Conservation (phyloP, 192 early-diverging fungal species). For the Haplosporangium gracile region DNA sequence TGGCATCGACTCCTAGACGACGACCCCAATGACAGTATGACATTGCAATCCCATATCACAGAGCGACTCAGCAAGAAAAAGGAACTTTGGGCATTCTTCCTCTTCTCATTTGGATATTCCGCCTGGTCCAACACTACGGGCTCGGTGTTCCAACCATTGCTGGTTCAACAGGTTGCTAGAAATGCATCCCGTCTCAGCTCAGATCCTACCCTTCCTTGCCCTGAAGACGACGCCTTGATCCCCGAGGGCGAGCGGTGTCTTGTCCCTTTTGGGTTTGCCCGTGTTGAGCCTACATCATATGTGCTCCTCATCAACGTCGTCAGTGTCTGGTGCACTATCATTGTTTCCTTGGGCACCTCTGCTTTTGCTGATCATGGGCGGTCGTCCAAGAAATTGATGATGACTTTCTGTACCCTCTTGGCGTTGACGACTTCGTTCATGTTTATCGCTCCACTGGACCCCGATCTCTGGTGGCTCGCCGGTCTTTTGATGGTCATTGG, state of each 20-base stretch:
- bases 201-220: conserved; percentile 15
- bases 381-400: conserved; percentile 28
- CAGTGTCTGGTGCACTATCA: conserved; percentile 51
- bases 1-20: conserved; percentile 3
- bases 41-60: conserved; percentile 20
- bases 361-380: conserved; percentile 59
- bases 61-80: conserved; percentile 35
- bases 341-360: conserved; percentile 47
- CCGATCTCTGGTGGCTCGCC: conserved; percentile 44
- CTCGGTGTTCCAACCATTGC: conserved; percentile 35
- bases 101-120: conserved; percentile 38
- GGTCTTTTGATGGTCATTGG: conserved; percentile 47
- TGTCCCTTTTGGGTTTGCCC: conserved; percentile 28
- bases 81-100: conserved; percentile 44
- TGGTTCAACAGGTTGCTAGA: conserved; percentile 31
- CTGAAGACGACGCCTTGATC: conserved; percentile 11
- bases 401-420: conserved; percentile 38
- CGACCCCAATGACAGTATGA: neutral
- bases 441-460: conserved; percentile 38
- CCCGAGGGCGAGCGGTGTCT: conserved; percentile 29
- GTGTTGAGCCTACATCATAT: conserved; percentile 38
- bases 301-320: conserved; percentile 43
- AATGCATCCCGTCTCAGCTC: conserved; percentile 27
- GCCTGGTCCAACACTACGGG: conserved; percentile 30
- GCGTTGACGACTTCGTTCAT: conserved; percentile 46